Percentiles rank a stretch among this genome's conserved stretches.
Evolutionary conservation across 768 basidiomycete genomes (phyloP).

Genomic region (Hemileccinum rubropunctum): DNA sequence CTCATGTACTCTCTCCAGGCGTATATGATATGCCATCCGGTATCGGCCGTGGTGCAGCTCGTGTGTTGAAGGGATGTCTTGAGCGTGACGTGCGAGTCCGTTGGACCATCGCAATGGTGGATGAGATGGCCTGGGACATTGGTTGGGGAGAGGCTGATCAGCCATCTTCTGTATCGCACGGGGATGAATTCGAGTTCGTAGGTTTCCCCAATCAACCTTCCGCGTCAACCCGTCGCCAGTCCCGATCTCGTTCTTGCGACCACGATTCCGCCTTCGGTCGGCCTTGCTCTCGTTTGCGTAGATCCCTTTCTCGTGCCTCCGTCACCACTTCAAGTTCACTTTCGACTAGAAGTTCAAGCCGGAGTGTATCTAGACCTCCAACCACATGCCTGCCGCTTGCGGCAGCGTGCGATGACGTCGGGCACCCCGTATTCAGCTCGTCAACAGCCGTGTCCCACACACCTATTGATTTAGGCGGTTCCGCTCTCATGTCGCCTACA

Average conservation of each 20-base stretch:
- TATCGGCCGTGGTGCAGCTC: constrained; percentile 60
- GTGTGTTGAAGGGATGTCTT: constrained; percentile 78
- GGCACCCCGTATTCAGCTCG: constrained; percentile 17
- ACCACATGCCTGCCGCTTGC: constrained; percentile 24
- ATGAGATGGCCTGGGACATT: constrained; percentile 77
- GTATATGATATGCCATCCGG: constrained; percentile 55
- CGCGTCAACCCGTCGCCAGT: constrained; percentile 16
- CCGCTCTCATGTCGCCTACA: constrained; percentile 19
- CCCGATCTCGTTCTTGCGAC: constrained; percentile 32
- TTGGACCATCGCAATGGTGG: constrained; percentile 82
- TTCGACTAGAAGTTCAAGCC: constrained; percentile 37
- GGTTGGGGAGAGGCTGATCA: constrained; percentile 57
- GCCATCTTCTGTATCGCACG: constrained; percentile 19
- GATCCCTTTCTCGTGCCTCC: constrained; percentile 52
- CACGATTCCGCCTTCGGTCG: constrained; percentile 6
- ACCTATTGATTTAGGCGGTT: constrained; percentile 27
- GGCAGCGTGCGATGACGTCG: constrained; percentile 25
- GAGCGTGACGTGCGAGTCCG: constrained; percentile 57
- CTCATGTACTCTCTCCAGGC: constrained; percentile 40
- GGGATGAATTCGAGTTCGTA: constrained; percentile 29
- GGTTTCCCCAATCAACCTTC: constrained; percentile 15
- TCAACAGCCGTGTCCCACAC: constrained; percentile 12
- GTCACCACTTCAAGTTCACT: constrained; percentile 38
- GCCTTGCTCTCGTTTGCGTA: constrained; percentile 33
- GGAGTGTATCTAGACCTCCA: constrained; percentile 41